Base-by-base conservation (phyloP, 2,329 filamentous ascomycete species). In the Immersiporthe knoxdaviesiana region DNA sequence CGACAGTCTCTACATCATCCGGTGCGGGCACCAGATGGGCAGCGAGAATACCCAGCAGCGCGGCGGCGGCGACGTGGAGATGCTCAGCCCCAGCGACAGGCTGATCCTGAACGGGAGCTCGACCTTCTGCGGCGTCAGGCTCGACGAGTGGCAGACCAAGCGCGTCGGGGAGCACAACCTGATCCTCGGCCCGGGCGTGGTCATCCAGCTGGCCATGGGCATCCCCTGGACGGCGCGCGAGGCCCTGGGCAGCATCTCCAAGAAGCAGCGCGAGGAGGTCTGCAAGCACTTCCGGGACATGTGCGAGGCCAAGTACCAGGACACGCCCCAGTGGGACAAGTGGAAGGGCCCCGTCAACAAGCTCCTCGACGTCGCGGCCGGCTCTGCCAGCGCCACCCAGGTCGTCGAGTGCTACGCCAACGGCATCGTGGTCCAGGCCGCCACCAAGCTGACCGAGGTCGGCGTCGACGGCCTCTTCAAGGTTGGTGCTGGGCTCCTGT, bases 291-390 rank as follows among this genome's bases (percentile, higher is more conserved):
- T 71, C 64, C 63, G 52, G 35, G 69, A 71, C 18, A 71, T 71
- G 69, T 71, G 69, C 64, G 67, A 71, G n/a, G 67, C 69, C 30
- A 71, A 71, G 61, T 69, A 59, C 47, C 67, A 71, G 60, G 69
- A 68, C 61, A 41, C 21, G 10, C 69, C 69, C 3, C 60, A 69
- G 64, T 71, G 69, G 69, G 62, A 69, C 44, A 66, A 63, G 69
- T 71, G 69, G 69, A 68, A 65, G 54, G 65, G 54, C 27, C 69
- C 69, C n/a, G 69, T 71, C 59, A 69, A 65, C 64, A 71, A 71
- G 63, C 69, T 71, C 7, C 69, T 71, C 18, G 69, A 71, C 54
- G 69, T 71, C 41, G 69, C 69, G 11, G 69, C 69, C 2, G 69
- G 69, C 1, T 47, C 64, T n/a, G 63, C 60, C 24, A 63, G 66